Evolutionary conservation across 495 filamentous ascomycete species (phyloP).

Genomic region (Podospora didyma): DNA sequence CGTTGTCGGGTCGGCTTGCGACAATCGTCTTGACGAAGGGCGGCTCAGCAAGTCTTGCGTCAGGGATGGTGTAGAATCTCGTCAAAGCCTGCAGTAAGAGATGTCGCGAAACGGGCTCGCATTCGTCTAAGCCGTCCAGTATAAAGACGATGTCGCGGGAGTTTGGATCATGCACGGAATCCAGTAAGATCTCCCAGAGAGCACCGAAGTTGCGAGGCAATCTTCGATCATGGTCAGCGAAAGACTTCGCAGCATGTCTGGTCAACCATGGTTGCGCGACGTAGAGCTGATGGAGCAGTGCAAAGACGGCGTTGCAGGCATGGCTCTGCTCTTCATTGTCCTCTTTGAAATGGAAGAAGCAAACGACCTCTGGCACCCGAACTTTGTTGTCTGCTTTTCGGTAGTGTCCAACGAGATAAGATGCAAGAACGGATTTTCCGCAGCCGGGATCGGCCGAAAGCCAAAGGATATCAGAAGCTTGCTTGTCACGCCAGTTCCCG

Average conservation of each 20-base stretch:
- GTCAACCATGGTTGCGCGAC: not conserved
- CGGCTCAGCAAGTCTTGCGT: not conserved
- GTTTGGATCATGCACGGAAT: not conserved
- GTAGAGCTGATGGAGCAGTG: conserved; percentile 1
- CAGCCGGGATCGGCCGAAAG: conserved; percentile 3
- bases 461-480: not conserved
- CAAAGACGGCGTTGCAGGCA: not conserved
- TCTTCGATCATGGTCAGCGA: not conserved
- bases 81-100: not conserved
- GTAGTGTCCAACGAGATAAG: not conserved
- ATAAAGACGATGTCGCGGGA: not conserved
- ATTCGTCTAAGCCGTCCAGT: not conserved
- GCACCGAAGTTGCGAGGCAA: not conserved
- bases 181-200: not conserved
- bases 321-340: not conserved
- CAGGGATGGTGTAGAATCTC: not conserved
- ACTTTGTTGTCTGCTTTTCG: not conserved
- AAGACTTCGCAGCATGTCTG: not conserved
- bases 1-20: conserved; percentile 1
- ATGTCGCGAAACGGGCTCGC: not conserved
- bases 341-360: conserved; percentile 5
- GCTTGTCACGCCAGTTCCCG: not conserved
- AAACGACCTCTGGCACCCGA: not conserved
- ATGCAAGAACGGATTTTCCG: conserved; percentile 2
- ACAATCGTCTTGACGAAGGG: not conserved